Evolutionary conservation across 2,329 filamentous ascomycete species (phyloP).

Genomic region (Colletotrichum sp.): DNA sequence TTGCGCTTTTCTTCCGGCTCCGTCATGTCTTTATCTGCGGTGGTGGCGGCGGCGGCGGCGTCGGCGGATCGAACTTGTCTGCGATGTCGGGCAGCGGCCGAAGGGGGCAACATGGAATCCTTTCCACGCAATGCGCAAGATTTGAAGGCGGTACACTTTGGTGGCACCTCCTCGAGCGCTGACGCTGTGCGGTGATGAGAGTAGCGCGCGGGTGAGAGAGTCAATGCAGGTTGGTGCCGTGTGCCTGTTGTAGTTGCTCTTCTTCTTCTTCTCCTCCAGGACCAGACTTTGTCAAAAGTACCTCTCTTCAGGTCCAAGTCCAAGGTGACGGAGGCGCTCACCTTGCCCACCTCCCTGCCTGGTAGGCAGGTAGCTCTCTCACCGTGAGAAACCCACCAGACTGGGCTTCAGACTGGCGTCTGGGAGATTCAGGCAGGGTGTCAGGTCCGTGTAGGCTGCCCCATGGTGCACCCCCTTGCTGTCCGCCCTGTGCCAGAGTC

Average conservation of each 20-base stretch:
- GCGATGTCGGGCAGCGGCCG: background rate
- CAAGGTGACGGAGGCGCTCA: background rate
- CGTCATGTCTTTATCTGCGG: background rate
- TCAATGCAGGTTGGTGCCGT: background rate
- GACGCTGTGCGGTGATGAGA: background rate
- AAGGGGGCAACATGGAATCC: background rate
- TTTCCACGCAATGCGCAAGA: background rate
- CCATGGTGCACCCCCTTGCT: background rate
- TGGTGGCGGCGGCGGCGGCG: background rate
- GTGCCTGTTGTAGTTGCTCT: background rate
- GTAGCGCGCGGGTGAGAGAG: background rate
- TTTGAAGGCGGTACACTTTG: background rate
- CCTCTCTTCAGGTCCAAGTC: background rate
- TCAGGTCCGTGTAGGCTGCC: conserved; percentile 5
- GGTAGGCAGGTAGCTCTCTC: background rate
- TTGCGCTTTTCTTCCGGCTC: background rate
- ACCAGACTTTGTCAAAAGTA: background rate
- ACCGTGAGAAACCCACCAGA: background rate
- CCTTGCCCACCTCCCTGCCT: background rate
- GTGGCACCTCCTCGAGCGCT: background rate
- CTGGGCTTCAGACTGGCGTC: background rate
- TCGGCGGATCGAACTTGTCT: background rate
- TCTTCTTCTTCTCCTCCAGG: background rate
- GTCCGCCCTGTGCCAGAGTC: background rate
- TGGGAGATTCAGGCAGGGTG: conserved; percentile 2